Conservation (phyloP, 73 alveolate genomes). For the Breviolum minutum region DNA sequence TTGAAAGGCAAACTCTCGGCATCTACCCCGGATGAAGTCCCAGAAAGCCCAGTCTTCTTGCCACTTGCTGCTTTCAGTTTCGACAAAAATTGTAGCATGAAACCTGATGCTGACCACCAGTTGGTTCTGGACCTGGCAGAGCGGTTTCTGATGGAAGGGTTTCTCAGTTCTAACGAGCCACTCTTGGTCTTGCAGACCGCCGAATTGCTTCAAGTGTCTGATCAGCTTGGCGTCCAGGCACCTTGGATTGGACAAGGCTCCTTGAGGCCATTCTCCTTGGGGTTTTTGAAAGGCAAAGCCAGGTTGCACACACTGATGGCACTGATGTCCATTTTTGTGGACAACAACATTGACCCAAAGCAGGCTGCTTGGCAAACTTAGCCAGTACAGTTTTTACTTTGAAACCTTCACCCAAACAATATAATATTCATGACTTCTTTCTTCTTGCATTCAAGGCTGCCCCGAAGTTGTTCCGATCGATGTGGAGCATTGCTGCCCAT, state of each 20-base stretch:
- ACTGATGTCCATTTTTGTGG: neutral
- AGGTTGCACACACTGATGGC: constrained; percentile 9
- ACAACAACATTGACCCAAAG: neutral
- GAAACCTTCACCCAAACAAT: no score
- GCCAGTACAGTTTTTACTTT: no score
- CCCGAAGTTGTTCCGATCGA: neutral
- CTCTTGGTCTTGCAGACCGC: neutral
- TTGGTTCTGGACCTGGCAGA: neutral
- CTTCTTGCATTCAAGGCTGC: neutral
- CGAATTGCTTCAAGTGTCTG: neutral
- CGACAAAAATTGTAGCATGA: neutral
- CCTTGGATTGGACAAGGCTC: neutral
- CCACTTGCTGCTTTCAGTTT: neutral
- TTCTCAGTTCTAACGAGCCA: neutral
- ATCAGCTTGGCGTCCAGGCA: neutral
- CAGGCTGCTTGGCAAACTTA: neutral
- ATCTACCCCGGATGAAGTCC: no score
- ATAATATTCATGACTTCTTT: no score
- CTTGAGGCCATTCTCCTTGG: neutral
- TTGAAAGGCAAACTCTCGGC: no score
- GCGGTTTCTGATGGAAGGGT: constrained; percentile 7
- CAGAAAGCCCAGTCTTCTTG: neutral
- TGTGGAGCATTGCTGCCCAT: neutral
- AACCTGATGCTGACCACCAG: constrained; percentile 36
- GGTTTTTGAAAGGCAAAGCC: constrained; percentile 31